Evolutionary conservation across 257 asterid genomes (phyloP).

Genomic region (Asclepias syriaca): DNA sequence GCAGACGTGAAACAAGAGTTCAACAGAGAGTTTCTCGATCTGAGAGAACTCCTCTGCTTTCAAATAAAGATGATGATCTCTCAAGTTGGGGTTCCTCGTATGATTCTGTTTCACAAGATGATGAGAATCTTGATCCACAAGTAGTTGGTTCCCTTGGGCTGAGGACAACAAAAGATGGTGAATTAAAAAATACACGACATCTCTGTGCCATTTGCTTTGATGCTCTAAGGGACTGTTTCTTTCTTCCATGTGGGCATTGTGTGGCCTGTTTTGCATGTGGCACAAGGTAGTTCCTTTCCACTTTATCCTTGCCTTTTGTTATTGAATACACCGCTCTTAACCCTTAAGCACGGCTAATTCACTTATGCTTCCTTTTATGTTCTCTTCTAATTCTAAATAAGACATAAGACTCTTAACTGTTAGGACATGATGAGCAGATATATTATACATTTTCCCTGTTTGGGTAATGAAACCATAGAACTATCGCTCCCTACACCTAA

Average conservation of each 20-base stretch:
- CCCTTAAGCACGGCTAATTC: neutral
- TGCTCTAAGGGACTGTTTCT: constrained; percentile 77
- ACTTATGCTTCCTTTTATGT: neutral
- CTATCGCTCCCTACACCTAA: neutral
- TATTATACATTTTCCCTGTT: neutral
- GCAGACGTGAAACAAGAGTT: constrained; percentile 22
- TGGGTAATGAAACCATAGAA: neutral
- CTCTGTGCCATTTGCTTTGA: constrained; percentile 84
- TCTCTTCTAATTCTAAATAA: neutral
- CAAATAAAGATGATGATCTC: constrained; percentile 44
- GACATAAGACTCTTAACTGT: neutral
- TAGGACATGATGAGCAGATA: neutral
- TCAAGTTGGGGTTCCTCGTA: constrained; percentile 50
- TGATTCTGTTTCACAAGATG: constrained; percentile 45
- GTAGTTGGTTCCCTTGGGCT: constrained; percentile 26
- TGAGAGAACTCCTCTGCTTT: constrained; percentile 55
- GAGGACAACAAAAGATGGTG: constrained; percentile 38
- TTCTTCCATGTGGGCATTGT: constrained; percentile 87
- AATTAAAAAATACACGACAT: constrained; percentile 28
- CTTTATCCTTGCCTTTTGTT: neutral
- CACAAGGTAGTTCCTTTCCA: constrained; percentile 43
- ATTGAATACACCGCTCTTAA: neutral
- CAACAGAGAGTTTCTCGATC: constrained; percentile 28
- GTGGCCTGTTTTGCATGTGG: constrained; percentile 79
- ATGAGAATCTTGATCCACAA: constrained; percentile 29